Percentiles rank a stretch among this genome's conserved stretches.
Conservation (phyloP, 305 asterid species). For the Galium porrigens region DNA sequence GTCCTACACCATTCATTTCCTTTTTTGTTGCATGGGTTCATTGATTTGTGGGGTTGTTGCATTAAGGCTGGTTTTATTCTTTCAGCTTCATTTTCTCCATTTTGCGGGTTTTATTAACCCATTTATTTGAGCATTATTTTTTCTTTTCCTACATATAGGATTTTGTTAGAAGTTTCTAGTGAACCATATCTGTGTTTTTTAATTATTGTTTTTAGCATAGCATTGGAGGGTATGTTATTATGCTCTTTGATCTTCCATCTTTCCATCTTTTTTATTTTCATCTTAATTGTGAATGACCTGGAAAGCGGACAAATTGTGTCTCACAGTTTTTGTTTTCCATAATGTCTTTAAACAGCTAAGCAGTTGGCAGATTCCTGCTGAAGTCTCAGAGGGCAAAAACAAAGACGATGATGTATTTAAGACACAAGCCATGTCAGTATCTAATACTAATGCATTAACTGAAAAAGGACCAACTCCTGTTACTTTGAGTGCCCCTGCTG, state of each 20-base stretch:
- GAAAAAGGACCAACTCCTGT: slow-evolving; percentile 57
- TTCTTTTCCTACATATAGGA: neutral
- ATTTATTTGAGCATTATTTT: neutral
- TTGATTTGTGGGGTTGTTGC: neutral
- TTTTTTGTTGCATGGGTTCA: neutral
- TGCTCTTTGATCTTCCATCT: neutral
- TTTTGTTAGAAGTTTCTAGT: neutral
- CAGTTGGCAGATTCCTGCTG: slow-evolving; percentile 94
- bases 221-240: slow-evolving; percentile 1
- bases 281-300: neutral
- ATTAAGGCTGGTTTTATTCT: no score
- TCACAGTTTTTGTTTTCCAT: slow-evolving; percentile 10
- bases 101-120: neutral
- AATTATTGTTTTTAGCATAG: neutral
- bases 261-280: no score
- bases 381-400: slow-evolving; percentile 59
- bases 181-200: neutral
- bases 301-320: neutral
- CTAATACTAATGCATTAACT: slow-evolving; percentile 29
- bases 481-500: slow-evolving; percentile 77
- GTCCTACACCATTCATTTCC: neutral
- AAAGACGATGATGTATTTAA: slow-evolving; percentile 53
- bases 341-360: slow-evolving; percentile 47
- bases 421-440: slow-evolving; percentile 38
- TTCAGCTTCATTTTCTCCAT: neutral